phyloP scores from a whole-genome alignment of 306 rosid species.

The Acacia crassicarpa region DNA sequence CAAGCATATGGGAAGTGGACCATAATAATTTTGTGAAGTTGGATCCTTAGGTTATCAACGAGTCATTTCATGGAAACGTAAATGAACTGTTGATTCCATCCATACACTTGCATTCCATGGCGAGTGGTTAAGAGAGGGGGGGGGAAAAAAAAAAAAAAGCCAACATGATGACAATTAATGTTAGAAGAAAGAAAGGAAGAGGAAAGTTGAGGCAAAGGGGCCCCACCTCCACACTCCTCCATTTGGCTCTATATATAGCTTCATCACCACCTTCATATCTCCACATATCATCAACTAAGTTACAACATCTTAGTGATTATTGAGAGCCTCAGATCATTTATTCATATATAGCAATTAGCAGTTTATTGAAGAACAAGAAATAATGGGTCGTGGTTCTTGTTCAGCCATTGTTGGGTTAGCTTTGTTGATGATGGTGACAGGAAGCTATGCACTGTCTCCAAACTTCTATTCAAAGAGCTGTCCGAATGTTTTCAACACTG shows the following conservation, averaged over 20 bases:
- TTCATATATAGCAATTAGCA: too few relatives aligned
- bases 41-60: background rate
- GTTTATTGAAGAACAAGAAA: background rate
- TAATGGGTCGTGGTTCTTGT: slow-evolving; percentile 37
- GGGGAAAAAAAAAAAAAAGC: too few relatives aligned
- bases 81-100: background rate
- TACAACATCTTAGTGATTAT: background rate
- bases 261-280: background rate
- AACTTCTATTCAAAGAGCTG: slow-evolving; percentile 58
- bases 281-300: background rate
- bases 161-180: background rate
- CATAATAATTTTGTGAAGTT: background rate
- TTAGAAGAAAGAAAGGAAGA: background rate
- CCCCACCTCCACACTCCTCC: background rate
- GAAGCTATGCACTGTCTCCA: slow-evolving; percentile 45
- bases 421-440: slow-evolving; percentile 33
- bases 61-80: too few relatives aligned
- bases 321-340: background rate
- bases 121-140: background rate
- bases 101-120: background rate
- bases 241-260: slow-evolving; percentile 17
- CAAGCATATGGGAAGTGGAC: too few relatives aligned
- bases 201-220: background rate
- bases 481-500: slow-evolving; percentile 48
- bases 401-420: slow-evolving; percentile 8